These are phyloP conservation scores for Pontederia paniculata DNA, from an alignment of 176 grass and related monocot species.

Conservation along the genomic window DNA sequence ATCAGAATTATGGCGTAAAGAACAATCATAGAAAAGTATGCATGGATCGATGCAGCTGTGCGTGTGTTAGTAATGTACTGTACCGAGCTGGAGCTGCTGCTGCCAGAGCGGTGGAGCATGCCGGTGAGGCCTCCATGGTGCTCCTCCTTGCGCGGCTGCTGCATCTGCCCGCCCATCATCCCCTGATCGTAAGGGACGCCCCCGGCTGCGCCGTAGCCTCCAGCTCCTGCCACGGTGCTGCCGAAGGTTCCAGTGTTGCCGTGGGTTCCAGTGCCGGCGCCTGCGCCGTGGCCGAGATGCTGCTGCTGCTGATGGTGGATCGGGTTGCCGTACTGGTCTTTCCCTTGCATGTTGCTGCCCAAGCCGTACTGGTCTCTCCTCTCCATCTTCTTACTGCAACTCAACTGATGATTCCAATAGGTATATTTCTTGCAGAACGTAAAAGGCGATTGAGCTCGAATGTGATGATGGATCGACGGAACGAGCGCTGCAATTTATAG, in stretches of 20 bases:
- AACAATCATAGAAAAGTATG: not conserved
- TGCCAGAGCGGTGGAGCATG: slow-evolving; percentile 7
- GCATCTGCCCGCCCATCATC: not conserved
- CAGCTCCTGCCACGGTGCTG: not conserved
- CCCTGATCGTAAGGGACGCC: not conserved
- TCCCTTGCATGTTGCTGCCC: not conserved
- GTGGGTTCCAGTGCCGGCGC: not conserved
- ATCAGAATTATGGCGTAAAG: not conserved
- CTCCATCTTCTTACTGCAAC: not conserved
- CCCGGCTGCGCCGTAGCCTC: not conserved
- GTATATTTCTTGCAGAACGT: not conserved
- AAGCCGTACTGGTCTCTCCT: not conserved
- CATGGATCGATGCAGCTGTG: not conserved
- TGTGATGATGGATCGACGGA: not conserved
- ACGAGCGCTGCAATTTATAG: not conserved
- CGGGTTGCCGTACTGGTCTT: not conserved
- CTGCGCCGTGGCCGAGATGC: not conserved
- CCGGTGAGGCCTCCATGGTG: not conserved
- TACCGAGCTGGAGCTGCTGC: slow-evolving; percentile 3
- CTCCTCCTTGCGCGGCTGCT: not conserved
- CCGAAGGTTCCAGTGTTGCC: not conserved
- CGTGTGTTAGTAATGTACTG: not conserved
- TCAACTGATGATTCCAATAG: not conserved
- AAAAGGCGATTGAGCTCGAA: not conserved
- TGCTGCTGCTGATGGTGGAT: not conserved